Conservation (phyloP, 306 rosid species). For the Quercus aquifolioides region DNA sequence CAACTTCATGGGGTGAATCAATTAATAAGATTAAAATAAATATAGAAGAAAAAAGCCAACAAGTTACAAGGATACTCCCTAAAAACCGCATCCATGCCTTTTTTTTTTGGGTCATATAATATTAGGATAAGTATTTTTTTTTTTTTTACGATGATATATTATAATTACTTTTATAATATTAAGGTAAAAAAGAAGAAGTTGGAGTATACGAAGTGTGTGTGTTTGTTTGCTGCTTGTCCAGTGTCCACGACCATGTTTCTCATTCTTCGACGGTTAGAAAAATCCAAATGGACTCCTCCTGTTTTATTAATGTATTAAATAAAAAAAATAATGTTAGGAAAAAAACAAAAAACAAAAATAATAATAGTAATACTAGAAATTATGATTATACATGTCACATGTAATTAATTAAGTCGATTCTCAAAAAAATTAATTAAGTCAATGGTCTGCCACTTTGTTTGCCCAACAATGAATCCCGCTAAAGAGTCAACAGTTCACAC, state of each 20-base stretch:
- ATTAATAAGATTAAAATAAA: slow-evolving; percentile 8
- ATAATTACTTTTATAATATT: background rate
- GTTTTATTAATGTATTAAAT: background rate
- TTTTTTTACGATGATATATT: background rate
- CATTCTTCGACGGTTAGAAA: slow-evolving; percentile 37
- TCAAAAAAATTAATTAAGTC: slow-evolving; percentile 4
- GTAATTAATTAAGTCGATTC: slow-evolving; percentile 1
- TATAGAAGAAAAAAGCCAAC: background rate
- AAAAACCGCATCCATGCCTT: slow-evolving; percentile 66
- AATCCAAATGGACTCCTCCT: slow-evolving; percentile 33
- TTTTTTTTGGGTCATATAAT: background rate
- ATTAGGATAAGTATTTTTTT: background rate
- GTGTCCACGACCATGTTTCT: slow-evolving; percentile 24
- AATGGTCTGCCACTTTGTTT: background rate
- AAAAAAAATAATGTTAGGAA: background rate
- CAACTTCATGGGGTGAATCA: slow-evolving; percentile 28
- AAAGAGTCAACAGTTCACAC: background rate
- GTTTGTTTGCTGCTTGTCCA: slow-evolving; percentile 25
- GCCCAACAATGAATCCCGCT: background rate
- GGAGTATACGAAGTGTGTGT: slow-evolving; percentile 42
- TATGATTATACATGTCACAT: background rate
- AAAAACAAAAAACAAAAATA: background rate
- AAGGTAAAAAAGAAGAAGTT: background rate
- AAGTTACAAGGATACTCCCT: slow-evolving; percentile 49
- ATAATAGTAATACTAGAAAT: background rate